Evolutionary conservation across 139 green algal species (phyloP).

Genomic region (Chlamydomonas incerta): DNA sequence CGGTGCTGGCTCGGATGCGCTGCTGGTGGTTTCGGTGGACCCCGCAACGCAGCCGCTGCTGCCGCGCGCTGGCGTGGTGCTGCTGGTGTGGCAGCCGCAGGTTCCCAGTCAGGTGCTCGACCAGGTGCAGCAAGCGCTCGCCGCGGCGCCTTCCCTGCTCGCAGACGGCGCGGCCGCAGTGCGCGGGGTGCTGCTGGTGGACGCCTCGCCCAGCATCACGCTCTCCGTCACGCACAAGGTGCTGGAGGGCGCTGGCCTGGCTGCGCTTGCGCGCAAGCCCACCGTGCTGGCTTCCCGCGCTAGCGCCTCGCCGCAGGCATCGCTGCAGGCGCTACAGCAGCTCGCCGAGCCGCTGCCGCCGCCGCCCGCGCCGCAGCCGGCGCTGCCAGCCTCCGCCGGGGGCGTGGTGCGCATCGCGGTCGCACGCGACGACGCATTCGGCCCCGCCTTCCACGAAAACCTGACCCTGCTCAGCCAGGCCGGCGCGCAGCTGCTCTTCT

Average conservation of each 20-base stretch:
- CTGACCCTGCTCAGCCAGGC: constrained; percentile 66
- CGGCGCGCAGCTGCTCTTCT: constrained; percentile 89
- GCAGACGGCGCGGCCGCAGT: not conserved
- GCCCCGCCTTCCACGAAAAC: constrained; percentile 55
- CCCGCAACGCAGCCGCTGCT: not conserved
- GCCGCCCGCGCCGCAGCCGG: not conserved
- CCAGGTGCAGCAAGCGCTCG: not conserved
- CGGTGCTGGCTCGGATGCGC: not conserved
- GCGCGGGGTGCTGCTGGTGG: constrained; percentile 10
- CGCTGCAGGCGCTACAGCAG: constrained; percentile 14
- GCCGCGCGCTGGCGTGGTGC: constrained; percentile 6
- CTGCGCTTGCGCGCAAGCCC: not conserved
- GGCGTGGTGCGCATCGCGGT: constrained; percentile 33
- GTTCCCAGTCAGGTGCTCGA: constrained; percentile 17
- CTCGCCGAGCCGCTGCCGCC: not conserved
- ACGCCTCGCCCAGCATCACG: constrained; percentile 15
- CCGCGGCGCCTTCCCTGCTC: not conserved
- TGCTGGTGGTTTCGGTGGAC: constrained; percentile 18
- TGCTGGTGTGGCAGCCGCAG: constrained; percentile 36
- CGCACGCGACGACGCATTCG: constrained; percentile 32
- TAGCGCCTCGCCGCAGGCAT: not conserved
- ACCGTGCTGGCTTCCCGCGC: not conserved
- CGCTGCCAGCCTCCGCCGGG: not conserved
- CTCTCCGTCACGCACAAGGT: constrained; percentile 25
- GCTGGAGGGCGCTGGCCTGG: not conserved